Evolutionary conservation across 441 rosid species (phyloP).

Genomic region (Melastoma candidum): DNA sequence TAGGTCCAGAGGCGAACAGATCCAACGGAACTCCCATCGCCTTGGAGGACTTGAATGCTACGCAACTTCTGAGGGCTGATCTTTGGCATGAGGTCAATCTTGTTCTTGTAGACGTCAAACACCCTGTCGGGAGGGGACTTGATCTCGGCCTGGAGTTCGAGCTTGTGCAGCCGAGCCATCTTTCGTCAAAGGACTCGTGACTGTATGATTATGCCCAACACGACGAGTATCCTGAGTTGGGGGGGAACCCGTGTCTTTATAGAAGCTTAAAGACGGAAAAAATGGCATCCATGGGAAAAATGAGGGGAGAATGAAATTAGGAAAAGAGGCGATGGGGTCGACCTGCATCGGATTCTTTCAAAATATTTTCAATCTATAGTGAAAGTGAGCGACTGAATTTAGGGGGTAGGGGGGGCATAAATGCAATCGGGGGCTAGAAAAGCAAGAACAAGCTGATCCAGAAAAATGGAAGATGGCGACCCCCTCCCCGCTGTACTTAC

Average conservation of each 20-base stretch:
- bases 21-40: conserved; percentile 16
- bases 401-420: background rate
- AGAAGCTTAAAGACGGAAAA: background rate
- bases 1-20: conserved; percentile 18
- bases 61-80: conserved; percentile 15
- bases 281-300: background rate
- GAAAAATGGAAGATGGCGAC: no score
- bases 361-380: background rate
- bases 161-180: conserved; percentile 11
- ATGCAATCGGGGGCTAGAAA: background rate
- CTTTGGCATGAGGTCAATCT: conserved; percentile 12
- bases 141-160: conserved; percentile 7
- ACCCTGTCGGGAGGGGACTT: conserved; percentile 11
- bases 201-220: background rate
- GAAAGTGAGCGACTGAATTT: background rate
- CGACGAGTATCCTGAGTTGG: background rate
- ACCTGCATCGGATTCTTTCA: conserved; percentile 8
- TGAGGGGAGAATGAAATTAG: background rate
- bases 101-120: conserved; percentile 16
- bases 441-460: no score
- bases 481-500: no score
- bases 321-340: background rate
- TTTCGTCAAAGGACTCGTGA: background rate
- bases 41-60: conserved; percentile 14
- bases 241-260: background rate